phyloP scores from a whole-genome alignment of 75 land plant genomes.

The Cryptomeria japonica region DNA sequence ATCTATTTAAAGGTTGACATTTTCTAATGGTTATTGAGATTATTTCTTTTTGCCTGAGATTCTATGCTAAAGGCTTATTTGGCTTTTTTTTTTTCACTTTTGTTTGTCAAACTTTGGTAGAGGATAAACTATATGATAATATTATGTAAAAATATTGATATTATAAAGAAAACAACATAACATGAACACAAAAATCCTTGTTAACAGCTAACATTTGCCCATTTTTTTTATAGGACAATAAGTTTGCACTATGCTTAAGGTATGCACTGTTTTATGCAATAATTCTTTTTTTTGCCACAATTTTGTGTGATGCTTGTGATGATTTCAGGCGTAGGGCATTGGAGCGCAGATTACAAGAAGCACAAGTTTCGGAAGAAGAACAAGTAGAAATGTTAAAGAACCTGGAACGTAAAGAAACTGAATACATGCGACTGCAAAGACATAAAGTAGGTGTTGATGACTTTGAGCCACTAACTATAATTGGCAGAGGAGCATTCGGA shows the following conservation, averaged over 20 bases:
- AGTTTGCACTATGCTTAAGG: neutral
- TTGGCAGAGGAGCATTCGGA: slow-evolving; percentile 87
- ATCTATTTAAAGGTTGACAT: neutral
- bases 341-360: slow-evolving; percentile 65
- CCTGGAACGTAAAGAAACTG: slow-evolving; percentile 79
- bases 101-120: neutral
- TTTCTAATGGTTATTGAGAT: neutral
- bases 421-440: slow-evolving; percentile 79
- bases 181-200: neutral
- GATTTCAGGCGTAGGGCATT: slow-evolving; percentile 60
- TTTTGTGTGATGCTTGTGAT: slow-evolving; percentile 3
- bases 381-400: slow-evolving; percentile 67
- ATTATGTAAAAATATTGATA: neutral
- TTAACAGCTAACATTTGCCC: neutral
- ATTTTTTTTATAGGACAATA: neutral
- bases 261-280: neutral
- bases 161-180: neutral
- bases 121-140: neutral
- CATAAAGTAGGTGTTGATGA: slow-evolving; percentile 89
- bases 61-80: neutral
- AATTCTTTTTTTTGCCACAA: neutral
- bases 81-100: neutral
- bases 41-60: neutral
- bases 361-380: slow-evolving; percentile 71
- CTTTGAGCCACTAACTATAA: slow-evolving; percentile 77